These are phyloP conservation scores for Basidiobolus meristosporus DNA, from an alignment of 371 early-diverging fungal genomes.

Conservation along the genomic window DNA sequence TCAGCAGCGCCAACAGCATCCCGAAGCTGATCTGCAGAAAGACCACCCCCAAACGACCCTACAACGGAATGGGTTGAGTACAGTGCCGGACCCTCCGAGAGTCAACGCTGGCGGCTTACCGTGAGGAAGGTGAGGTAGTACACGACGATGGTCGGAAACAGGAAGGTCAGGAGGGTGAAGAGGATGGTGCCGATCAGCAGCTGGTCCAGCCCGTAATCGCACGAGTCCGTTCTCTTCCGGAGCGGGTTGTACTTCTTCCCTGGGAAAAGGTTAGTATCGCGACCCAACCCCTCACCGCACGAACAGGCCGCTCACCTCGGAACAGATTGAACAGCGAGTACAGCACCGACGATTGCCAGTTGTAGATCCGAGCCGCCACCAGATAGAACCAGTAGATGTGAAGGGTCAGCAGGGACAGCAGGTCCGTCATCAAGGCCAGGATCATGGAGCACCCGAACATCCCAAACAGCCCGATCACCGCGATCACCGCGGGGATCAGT, in stretches of 20 bases:
- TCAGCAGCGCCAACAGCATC: constrained; percentile 64
- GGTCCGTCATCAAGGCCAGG: constrained; percentile 61
- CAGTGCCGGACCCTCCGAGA: background rate
- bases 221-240: constrained; percentile 82
- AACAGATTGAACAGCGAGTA: constrained; percentile 80
- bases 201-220: constrained; percentile 89
- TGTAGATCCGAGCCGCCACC: constrained; percentile 77
- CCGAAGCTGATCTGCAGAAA: constrained; percentile 63
- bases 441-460: constrained; percentile 72
- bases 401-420: constrained; percentile 59
- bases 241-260: constrained; percentile 77
- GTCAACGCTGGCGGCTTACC: constrained; percentile 19
- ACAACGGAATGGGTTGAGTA: background rate
- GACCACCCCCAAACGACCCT: constrained; percentile 65
- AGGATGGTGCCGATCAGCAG: constrained; percentile 83
- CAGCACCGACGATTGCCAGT: constrained; percentile 73
- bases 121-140: constrained; percentile 79
- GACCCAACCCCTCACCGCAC: background rate
- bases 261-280: constrained; percentile 4
- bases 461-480: constrained; percentile 56
- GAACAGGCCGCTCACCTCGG: constrained; percentile 38
- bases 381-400: constrained; percentile 88
- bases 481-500: constrained; percentile 39
- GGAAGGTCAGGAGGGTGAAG: constrained; percentile 77
- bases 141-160: constrained; percentile 87